Percentiles rank a stretch among this genome's conserved stretches.
Evolutionary conservation across 345 rosid genomes (phyloP).

Genomic region (Brassica cretica): DNA sequence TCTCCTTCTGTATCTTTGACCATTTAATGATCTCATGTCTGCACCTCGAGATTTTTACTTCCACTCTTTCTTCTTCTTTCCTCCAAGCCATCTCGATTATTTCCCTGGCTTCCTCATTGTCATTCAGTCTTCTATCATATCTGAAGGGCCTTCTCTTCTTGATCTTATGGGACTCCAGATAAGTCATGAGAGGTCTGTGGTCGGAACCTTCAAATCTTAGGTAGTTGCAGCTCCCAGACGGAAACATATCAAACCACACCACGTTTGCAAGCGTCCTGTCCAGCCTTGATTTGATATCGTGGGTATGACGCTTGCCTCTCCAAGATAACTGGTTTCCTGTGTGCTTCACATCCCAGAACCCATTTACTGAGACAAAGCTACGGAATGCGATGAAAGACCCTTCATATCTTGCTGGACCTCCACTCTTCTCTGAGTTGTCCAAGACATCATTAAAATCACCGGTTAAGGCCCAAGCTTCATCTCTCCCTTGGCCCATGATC

Average conservation of each 20-base stretch:
- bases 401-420: neutral
- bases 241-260: neutral
- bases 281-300: neutral
- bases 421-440: neutral
- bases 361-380: neutral
- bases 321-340: neutral
- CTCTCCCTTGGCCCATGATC: neutral
- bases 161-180: neutral
- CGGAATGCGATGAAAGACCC: neutral
- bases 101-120: neutral
- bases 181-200: neutral
- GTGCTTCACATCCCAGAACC: neutral
- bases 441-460: neutral
- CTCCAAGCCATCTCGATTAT: neutral
- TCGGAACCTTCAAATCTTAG: neutral
- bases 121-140: neutral
- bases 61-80: too few relatives aligned
- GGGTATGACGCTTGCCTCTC: neutral
- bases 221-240: neutral
- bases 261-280: neutral
- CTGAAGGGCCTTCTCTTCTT: neutral
- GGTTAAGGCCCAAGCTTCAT: neutral
- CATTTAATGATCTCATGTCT: too few relatives aligned
- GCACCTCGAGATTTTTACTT: too few relatives aligned
- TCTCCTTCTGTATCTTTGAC: too few relatives aligned